These are phyloP conservation scores for Tolypocladium guangdongense DNA, from an alignment of 2,329 filamentous ascomycete genomes.

Conservation along the genomic window DNA sequence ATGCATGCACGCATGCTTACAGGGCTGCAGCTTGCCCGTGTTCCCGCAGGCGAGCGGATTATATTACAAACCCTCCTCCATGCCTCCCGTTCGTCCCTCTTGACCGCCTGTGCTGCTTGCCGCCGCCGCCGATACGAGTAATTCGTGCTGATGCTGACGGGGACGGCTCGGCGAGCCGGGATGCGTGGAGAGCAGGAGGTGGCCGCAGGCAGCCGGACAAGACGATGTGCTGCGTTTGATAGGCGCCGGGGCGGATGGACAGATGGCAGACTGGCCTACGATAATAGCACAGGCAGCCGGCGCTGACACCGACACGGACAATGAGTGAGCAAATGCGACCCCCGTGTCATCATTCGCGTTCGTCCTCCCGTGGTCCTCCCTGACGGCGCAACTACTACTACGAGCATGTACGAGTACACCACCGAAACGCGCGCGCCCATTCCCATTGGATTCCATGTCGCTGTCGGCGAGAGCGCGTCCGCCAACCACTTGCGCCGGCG, in stretches of 20 bases:
- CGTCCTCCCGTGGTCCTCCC: background rate
- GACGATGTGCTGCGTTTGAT: background rate
- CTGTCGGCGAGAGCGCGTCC: background rate
- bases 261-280: background rate
- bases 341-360: background rate
- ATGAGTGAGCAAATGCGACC: background rate
- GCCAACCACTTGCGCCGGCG: background rate
- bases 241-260: background rate
- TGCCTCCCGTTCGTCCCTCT: background rate
- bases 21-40: background rate
- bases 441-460: background rate
- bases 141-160: background rate
- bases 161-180: background rate
- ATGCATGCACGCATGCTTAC: background rate
- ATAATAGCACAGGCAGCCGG: background rate
- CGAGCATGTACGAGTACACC: too few species aligned
- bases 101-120: background rate
- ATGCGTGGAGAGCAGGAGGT: background rate
- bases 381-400: background rate
- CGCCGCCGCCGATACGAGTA: background rate
- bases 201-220: background rate
- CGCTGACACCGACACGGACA: background rate
- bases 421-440: background rate
- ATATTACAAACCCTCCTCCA: background rate
- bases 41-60: background rate